Evolutionary conservation across 139 green algal species (phyloP), one percentile per base, ranked within the genome.

Genomic region (Ostreobium quekettii): DNA sequence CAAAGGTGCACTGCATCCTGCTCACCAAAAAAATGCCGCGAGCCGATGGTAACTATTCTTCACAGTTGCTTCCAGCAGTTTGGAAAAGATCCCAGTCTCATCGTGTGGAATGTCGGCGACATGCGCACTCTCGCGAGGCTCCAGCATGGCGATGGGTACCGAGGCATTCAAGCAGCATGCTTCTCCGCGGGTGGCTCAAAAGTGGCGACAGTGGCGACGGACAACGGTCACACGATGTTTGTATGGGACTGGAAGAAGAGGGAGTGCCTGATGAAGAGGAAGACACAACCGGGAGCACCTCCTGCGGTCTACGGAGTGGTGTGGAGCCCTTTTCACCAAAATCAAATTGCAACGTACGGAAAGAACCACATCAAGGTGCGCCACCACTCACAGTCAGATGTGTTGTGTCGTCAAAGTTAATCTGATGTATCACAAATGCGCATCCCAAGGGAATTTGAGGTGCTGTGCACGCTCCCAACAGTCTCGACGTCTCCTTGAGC

Each of bases 361-460:
- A 66, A 78, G 35, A 84, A 85, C 70, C 79, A 84, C 73, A 84
- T 83, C 75, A 84, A 82, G 71, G 47, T 62, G 15, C n/a, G n/a
- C n/a, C n/a, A n/a, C n/a, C n/a, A n/a, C n/a, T n/a, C n/a, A n/a
- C n/a, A n/a, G n/a, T n/a, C n/a, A n/a, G n/a, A n/a, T n/a, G n/a
- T n/a, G n/a, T n/a, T n/a, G n/a, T n/a, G n/a, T n/a, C n/a, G n/a
- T n/a, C n/a, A n/a, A n/a, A n/a, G n/a, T n/a, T n/a, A n/a, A n/a
- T n/a, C n/a, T n/a, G n/a, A n/a, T n/a, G n/a, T n/a, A n/a, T n/a
- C n/a, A n/a, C n/a, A n/a, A n/a, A n/a, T n/a, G n/a, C n/a, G n/a
- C n/a, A n/a, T n/a, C n/a, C n/a, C n/a, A n/a, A n/a, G n/a, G n/a
- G n/a, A n/a, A n/a, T n/a, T n/a, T n/a, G n/a, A n/a, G n/a, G n/a